phyloP scores from a whole-genome alignment of 1,139 yeast genomes.

The Protomyces lactucae-debilis region DNA sequence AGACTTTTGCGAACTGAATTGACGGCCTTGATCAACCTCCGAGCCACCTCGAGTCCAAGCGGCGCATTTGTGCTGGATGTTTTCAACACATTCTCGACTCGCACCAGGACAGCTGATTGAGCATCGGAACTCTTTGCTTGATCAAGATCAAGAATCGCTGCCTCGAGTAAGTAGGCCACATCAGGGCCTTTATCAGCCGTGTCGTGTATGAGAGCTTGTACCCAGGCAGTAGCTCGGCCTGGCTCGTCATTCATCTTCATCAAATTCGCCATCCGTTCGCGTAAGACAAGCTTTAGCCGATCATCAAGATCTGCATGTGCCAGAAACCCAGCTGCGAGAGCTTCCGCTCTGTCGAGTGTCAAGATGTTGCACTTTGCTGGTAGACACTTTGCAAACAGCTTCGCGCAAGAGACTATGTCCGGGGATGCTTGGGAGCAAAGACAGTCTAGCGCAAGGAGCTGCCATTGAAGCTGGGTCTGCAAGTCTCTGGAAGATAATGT shows the following conservation, averaged over 20 bases:
- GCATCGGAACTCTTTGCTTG: not conserved
- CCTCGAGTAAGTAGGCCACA: not conserved
- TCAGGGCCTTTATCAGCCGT: not conserved
- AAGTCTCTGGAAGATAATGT: not conserved
- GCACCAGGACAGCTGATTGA: not conserved
- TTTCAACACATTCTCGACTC: not conserved
- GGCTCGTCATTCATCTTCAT: not conserved
- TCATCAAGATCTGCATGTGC: not conserved
- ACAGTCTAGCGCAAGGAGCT: not conserved
- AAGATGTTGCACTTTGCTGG: not conserved
- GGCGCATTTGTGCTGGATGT: not conserved
- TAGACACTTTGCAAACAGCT: not conserved
- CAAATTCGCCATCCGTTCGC: not conserved
- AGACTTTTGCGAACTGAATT: not conserved
- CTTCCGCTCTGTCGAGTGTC: not conserved
- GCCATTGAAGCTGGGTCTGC: not conserved
- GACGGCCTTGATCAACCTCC: not conserved
- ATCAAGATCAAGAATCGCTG: not conserved
- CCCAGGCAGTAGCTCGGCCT: not conserved
- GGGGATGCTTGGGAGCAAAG: not conserved
- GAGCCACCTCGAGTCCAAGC: not conserved
- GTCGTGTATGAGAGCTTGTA: not conserved
- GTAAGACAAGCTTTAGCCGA: not conserved
- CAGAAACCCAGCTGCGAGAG: not conserved
- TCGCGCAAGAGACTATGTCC: not conserved